Percentiles rank a stretch among this genome's conserved stretches.
phyloP scores from a whole-genome alignment of 139 green algal species.

The Monoraphidium neglectum region DNA sequence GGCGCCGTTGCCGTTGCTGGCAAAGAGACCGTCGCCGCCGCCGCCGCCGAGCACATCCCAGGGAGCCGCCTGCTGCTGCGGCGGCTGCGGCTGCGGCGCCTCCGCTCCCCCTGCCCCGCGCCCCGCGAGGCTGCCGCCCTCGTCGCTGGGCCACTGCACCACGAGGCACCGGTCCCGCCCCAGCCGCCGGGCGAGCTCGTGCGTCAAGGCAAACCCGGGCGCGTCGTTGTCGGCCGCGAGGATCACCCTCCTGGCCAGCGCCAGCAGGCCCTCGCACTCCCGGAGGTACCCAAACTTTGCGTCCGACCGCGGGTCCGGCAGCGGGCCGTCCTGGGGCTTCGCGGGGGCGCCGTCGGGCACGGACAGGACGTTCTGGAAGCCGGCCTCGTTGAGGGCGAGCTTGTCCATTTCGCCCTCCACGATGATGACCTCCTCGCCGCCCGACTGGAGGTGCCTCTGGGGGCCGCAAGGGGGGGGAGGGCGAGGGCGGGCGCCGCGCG shows the following conservation, averaged over 20 bases:
- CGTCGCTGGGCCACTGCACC: conserved; percentile 59
- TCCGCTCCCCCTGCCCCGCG: not conserved
- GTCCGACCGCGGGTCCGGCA: conserved; percentile 31
- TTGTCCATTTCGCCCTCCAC: conserved; percentile 94
- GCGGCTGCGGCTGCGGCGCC: conserved; percentile 7
- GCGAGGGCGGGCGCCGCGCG: too few relatives aligned
- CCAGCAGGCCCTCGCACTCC: conserved; percentile 53
- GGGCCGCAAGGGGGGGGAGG: not conserved
- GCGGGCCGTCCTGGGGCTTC: conserved; percentile 55
- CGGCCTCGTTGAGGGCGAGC: conserved; percentile 72
- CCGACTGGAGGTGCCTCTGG: not conserved
- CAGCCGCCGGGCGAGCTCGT: conserved; percentile 86
- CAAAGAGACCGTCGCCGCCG: not conserved
- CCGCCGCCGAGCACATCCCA: not conserved
- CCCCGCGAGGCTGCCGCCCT: conserved; percentile 10
- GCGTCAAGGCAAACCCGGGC: conserved; percentile 78
- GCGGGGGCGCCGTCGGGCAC: conserved; percentile 75
- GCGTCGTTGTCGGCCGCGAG: conserved; percentile 86
- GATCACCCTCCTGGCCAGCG: conserved; percentile 48
- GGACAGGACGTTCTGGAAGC: conserved; percentile 62
- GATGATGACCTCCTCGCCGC: conserved; percentile 62
- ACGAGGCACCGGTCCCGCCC: conserved; percentile 78
- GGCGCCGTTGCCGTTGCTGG: not conserved
- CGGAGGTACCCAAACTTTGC: conserved; percentile 43
- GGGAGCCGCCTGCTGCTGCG: not conserved